Evolutionary conservation across 2,329 filamentous ascomycete species (phyloP).

Genomic region (Penicillium sp.): DNA sequence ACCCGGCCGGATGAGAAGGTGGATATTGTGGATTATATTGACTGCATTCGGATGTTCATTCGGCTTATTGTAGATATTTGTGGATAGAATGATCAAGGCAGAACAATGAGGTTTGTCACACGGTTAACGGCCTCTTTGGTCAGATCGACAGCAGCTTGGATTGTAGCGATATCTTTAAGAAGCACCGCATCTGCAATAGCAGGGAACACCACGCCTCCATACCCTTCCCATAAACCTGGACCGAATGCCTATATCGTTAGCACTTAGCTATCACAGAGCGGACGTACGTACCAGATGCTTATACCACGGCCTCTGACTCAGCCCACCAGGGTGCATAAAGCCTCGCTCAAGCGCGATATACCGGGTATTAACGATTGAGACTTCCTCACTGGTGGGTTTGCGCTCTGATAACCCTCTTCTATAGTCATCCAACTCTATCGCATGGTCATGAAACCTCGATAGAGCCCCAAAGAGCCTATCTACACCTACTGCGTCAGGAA

Average conservation of each 20-base stretch:
- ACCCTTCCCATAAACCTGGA: not conserved
- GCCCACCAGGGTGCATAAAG: not conserved
- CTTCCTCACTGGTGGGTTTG: too few species aligned
- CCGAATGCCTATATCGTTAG: not conserved
- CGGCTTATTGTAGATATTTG: not conserved
- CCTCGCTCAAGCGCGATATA: not conserved
- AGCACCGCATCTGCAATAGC: not conserved
- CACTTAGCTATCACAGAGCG: not conserved
- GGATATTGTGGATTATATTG: conserved; percentile 1
- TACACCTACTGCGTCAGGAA: not conserved
- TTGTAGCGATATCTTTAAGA: not conserved
- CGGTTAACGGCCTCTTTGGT: too few species aligned
- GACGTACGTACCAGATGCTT: not conserved
- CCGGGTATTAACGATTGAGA: not conserved
- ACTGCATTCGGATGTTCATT: not conserved
- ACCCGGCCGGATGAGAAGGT: not conserved
- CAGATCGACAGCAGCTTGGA: not conserved
- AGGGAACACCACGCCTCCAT: not conserved
- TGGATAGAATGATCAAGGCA: not conserved
- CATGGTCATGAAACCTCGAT: not conserved
- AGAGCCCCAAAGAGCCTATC: not conserved
- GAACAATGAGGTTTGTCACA: too few species aligned
- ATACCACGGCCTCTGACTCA: not conserved
- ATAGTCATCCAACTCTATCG: not conserved
- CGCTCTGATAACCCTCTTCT: too few species aligned